These are phyloP conservation scores for Podosphaera xanthii DNA, from an alignment of 2,329 filamentous ascomycete genomes.

Conservation along the genomic window DNA sequence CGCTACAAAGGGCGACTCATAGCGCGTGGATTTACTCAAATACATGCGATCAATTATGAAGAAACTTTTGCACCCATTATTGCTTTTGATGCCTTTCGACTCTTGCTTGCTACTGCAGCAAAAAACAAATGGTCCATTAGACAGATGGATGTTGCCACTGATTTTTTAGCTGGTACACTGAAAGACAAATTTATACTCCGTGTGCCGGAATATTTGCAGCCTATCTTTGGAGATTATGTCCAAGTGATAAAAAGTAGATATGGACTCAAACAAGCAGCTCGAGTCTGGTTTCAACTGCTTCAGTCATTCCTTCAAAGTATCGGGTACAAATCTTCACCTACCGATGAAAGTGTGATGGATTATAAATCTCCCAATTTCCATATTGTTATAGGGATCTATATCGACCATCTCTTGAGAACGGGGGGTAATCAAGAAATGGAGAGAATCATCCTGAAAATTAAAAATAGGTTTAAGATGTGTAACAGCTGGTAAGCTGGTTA, in stretches of 20 bases:
- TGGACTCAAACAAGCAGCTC: not conserved
- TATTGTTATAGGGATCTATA: not conserved
- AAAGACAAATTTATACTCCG: conserved; percentile 13
- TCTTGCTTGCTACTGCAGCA: too few species aligned
- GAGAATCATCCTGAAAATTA: not conserved
- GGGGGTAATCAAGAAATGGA: not conserved
- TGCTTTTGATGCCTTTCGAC: too few species aligned
- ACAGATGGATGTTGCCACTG: conserved; percentile 1
- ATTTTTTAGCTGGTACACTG: conserved; percentile 15
- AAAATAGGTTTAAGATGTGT: not conserved
- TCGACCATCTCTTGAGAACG: not conserved
- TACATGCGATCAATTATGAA: too few species aligned
- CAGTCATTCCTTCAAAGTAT: conserved; percentile 3
- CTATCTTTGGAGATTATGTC: not conserved
- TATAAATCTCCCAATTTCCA: not conserved
- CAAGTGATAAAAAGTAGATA: not conserved
- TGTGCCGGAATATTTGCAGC: conserved; percentile 6
- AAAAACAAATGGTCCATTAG: too few species aligned
- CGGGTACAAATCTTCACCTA: not conserved
- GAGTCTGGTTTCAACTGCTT: conserved; percentile 3
- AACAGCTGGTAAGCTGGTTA: too few species aligned
- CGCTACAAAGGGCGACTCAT: too few species aligned
- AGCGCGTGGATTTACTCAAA: too few species aligned
- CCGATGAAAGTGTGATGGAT: not conserved
- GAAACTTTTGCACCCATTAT: too few species aligned